phyloP scores from a whole-genome alignment of 202 grass and related monocot species.

The Musa balbisiana region DNA sequence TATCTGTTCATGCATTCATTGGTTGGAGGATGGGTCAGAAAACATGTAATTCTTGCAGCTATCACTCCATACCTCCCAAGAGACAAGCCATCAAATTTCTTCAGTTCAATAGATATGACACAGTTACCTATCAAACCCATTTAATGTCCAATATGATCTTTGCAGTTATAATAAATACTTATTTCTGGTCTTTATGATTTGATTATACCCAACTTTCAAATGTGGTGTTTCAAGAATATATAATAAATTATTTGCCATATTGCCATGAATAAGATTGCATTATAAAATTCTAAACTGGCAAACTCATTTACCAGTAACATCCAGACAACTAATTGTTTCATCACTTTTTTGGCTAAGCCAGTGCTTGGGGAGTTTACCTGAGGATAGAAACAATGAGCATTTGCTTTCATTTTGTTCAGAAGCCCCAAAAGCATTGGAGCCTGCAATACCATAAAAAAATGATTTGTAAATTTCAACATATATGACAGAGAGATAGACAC shows the following conservation, averaged over 20 bases:
- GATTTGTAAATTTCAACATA: background rate
- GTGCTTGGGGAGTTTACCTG: slow-evolving; percentile 40
- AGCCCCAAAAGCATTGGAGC: slow-evolving; percentile 66
- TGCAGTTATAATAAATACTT: background rate
- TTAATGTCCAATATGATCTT: background rate
- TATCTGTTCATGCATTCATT: background rate
- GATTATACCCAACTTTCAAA: background rate
- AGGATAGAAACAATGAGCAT: slow-evolving; percentile 49
- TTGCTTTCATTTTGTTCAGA: slow-evolving; percentile 49
- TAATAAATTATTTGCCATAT: background rate
- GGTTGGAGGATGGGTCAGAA: background rate
- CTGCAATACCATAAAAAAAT: slow-evolving; percentile 26
- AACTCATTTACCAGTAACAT: background rate
- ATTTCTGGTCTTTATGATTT: background rate
- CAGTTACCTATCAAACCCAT: background rate
- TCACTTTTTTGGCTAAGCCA: background rate
- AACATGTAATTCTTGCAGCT: background rate
- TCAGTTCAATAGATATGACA: background rate
- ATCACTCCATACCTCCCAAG: background rate
- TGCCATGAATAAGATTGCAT: background rate
- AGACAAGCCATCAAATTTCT: background rate
- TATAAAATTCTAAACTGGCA: background rate
- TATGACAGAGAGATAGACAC: background rate
- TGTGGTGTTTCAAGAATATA: background rate
- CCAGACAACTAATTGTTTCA: background rate